Conservation (phyloP, 495 filamentous ascomycete genomes). For the Penicillium ochrochloron region DNA sequence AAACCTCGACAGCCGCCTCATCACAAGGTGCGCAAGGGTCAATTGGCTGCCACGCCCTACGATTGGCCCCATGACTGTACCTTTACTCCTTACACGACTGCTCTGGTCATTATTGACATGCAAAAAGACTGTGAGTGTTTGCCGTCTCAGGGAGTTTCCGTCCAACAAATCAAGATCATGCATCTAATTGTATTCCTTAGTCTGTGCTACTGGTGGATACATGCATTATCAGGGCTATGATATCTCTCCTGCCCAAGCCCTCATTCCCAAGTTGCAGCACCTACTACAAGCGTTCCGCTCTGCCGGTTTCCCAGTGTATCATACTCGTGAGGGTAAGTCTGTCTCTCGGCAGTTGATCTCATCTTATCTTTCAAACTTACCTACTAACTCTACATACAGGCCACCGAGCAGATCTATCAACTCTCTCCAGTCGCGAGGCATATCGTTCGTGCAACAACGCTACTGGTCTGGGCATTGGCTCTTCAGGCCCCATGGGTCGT, state of each 20-base stretch:
- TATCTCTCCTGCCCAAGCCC: slow-evolving; percentile 52
- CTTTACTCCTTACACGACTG: slow-evolving; percentile 62
- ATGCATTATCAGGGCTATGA: slow-evolving; percentile 64
- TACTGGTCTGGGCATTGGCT: slow-evolving; percentile 62
- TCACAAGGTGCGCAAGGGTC: slow-evolving; percentile 52
- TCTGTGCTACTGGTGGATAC: slow-evolving; percentile 63
- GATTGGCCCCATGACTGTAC: slow-evolving; percentile 66
- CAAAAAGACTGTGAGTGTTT: slow-evolving; percentile 65
- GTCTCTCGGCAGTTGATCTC: background rate
- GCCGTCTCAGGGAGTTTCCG: background rate
- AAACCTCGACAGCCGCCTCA: slow-evolving; percentile 47
- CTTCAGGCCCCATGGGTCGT: slow-evolving; percentile 63
- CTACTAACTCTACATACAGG: slow-evolving; percentile 42
- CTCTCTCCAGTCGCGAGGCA: slow-evolving; percentile 59
- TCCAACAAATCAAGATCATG: background rate
- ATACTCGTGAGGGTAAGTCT: slow-evolving; percentile 62
- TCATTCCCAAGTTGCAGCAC: slow-evolving; percentile 59
- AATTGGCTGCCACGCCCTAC: slow-evolving; percentile 58
- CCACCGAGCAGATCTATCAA: slow-evolving; percentile 66
- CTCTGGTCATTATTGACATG: slow-evolving; percentile 74
- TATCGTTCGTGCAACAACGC: slow-evolving; percentile 59
- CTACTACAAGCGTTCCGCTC: slow-evolving; percentile 63
- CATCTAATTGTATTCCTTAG: slow-evolving; percentile 37
- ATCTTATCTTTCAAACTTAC: background rate
- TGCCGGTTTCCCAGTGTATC: slow-evolving; percentile 64